Evolutionary conservation across 2,329 filamentous ascomycete species (phyloP).

Genomic region (Mycocentrospora acerina): DNA sequence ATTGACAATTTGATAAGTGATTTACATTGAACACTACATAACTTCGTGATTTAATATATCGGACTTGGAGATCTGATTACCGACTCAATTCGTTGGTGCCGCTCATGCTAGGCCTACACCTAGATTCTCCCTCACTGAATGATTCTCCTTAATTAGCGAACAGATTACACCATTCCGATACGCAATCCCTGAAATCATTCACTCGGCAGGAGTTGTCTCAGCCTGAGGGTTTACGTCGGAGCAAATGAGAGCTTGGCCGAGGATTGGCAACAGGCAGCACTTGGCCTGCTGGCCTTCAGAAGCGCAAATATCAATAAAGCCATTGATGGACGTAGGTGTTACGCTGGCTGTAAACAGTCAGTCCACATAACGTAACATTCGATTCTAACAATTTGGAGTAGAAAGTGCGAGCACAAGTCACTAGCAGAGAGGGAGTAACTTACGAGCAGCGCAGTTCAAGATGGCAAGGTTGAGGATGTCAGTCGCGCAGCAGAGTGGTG

Average conservation of each 20-base stretch:
- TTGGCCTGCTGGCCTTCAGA: slow-evolving; percentile 56
- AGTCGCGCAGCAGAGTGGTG: slow-evolving; percentile 61
- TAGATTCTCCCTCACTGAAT: too few species aligned
- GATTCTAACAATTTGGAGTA: background rate
- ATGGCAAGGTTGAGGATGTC: slow-evolving; percentile 61
- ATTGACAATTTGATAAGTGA: too few species aligned
- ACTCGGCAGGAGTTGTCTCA: background rate
- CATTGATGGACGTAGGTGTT: slow-evolving; percentile 42
- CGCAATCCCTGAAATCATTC: background rate
- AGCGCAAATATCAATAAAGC: slow-evolving; percentile 52
- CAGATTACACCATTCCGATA: too few species aligned
- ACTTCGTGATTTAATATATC: too few species aligned
- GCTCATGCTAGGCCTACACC: too few species aligned
- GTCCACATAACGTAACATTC: too few species aligned
- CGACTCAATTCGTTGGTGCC: too few species aligned
- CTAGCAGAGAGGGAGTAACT: slow-evolving; percentile 25
- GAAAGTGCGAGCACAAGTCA: too few species aligned
- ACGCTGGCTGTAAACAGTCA: slow-evolving; percentile 32
- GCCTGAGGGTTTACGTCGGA: slow-evolving; percentile 33
- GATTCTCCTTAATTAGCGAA: too few species aligned
- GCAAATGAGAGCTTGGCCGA: slow-evolving; percentile 45
- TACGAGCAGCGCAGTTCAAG: slow-evolving; percentile 59
- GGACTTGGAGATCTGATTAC: too few species aligned
- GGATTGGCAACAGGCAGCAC: slow-evolving; percentile 59
- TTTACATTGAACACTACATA: too few species aligned